Evolutionary conservation across 345 rosid genomes (phyloP).

Genomic region (Eutrema yunnanense): DNA sequence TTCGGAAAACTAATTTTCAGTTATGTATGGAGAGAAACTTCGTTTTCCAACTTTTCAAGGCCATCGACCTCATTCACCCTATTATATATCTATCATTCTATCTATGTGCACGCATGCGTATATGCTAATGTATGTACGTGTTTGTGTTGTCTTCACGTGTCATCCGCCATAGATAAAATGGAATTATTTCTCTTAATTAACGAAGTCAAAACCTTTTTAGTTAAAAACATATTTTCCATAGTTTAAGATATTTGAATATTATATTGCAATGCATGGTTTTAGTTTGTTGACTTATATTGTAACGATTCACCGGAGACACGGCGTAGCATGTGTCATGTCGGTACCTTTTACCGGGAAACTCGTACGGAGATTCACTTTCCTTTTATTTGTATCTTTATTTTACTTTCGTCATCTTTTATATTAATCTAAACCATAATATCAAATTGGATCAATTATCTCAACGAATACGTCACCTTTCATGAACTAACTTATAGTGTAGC

Average conservation of each 20-base stretch:
- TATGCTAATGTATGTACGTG: neutral
- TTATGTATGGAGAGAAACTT: too few species aligned
- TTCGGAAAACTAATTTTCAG: too few species aligned
- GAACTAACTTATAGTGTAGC: neutral
- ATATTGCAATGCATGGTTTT: neutral
- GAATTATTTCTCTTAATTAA: too few species aligned
- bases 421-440: neutral
- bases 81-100: too few species aligned
- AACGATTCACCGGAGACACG: neutral
- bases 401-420: neutral
- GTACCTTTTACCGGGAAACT: constrained; percentile 3
- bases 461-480: neutral
- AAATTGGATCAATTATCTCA: neutral
- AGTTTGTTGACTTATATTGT: neutral
- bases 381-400: neutral
- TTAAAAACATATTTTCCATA: neutral
- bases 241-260: neutral
- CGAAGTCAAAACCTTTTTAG: neutral
- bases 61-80: too few species aligned
- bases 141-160: neutral
- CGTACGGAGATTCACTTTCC: constrained; percentile 3
- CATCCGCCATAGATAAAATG: neutral
- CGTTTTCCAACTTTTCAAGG: too few species aligned
- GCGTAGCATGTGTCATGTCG: constrained; percentile 1
- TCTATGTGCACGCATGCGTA: too few species aligned